phyloP scores from a whole-genome alignment of 768 basidiomycete species.

The Boletus pseudo-olivaceus region DNA sequence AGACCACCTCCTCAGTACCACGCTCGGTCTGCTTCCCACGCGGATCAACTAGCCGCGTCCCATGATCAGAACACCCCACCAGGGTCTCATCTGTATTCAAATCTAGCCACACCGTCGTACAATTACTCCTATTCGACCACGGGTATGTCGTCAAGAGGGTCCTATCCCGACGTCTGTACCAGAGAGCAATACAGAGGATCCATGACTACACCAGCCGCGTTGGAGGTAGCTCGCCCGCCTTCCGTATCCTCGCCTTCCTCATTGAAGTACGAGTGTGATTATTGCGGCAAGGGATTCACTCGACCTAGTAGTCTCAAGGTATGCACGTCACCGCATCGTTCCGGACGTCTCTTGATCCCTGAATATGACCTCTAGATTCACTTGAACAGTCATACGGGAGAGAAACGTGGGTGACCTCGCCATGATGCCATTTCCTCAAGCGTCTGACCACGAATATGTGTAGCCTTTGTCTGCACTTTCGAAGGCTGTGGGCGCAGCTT shows the following conservation, averaged over 20 bases:
- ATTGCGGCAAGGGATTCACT: slow-evolving; percentile 80
- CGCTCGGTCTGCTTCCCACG: slow-evolving; percentile 28
- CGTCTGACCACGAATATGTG: slow-evolving; percentile 9
- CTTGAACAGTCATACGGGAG: slow-evolving; percentile 80
- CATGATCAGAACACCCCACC: slow-evolving; percentile 26
- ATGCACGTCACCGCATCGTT: slow-evolving; percentile 9
- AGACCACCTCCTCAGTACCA: slow-evolving; percentile 20
- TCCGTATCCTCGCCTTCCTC: slow-evolving; percentile 30
- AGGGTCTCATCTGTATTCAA: slow-evolving; percentile 27
- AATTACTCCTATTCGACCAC: slow-evolving; percentile 12
- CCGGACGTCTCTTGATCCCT: not conserved
- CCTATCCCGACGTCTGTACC: slow-evolving; percentile 14
- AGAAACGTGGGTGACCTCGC: slow-evolving; percentile 60
- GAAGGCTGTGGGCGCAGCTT: slow-evolving; percentile 77
- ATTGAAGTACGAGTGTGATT: slow-evolving; percentile 69
- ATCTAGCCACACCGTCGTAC: slow-evolving; percentile 21
- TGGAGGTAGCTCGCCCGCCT: slow-evolving; percentile 16
- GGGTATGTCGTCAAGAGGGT: slow-evolving; percentile 21
- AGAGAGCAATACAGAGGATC: slow-evolving; percentile 20
- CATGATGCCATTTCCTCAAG: slow-evolving; percentile 2
- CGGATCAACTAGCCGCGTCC: slow-evolving; percentile 23
- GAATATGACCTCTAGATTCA: slow-evolving; percentile 55
- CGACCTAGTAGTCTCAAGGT: slow-evolving; percentile 83
- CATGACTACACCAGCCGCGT: not conserved
- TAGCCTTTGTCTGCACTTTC: slow-evolving; percentile 74